Base-by-base conservation (phyloP, 139 green algal species). In the Ettlia oleoabundans region DNA sequence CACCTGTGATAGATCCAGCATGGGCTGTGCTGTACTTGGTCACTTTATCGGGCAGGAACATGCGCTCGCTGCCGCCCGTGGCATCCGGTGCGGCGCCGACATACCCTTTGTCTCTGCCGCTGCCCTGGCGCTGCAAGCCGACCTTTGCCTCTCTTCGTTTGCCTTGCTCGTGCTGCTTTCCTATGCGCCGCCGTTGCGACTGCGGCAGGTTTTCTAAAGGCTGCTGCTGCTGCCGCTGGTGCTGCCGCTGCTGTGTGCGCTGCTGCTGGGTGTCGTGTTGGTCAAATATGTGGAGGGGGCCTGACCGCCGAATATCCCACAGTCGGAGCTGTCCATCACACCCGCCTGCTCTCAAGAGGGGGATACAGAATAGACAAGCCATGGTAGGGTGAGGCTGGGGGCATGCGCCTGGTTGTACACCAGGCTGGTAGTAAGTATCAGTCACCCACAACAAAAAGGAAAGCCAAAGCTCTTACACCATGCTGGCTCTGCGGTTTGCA, bases 241-340 rank as follows among this genome's bases (percentile, higher is more conserved):
- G 62, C 76, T 37, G 42, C 42, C 41, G 42, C 42, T 63, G 22
- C 22, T 42, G 42, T 77, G 18, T 62, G 22, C 63, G n/a, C 52
- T 24, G 35, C 73, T 81, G 75, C 65, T 87, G 76, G 2, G 89
- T 92, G 58, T 76, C 15, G 47, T 95, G 81, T 86, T 92, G 81
- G 77, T 97, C 91, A 35, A 97, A 87, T 2, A 94, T 33, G 1
- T 81, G 86, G 0, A 89, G 58, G 28, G 88, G 86, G 22, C 93
- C 92, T 1, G 91, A 80, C 19, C 89, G 87, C 13, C 94, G 86
- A 6, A 96, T 87, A 82, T 97, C 94, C 94, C 94, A 97, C 52
- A 95, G 72, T 18, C 91, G 85, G 26, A 96, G 72, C 88, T 94
- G 89, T 1, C 78, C 88, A 79, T 88, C 84, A n/a, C 62, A 78